phyloP scores from a whole-genome alignment of 805 yeast genomes.

The Lachancea nothofagi region DNA sequence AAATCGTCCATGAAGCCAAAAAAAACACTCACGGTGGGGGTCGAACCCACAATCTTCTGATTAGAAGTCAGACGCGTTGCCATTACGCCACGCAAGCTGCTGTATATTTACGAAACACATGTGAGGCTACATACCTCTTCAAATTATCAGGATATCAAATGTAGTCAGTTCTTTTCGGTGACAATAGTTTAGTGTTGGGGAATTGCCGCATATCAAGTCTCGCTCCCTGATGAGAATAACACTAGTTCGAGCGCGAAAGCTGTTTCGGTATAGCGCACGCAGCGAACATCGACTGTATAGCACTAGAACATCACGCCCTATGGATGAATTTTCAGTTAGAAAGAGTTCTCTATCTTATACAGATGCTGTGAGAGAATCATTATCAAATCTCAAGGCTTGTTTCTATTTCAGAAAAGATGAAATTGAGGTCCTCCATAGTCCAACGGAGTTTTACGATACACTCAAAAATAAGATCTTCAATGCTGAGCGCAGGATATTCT shows the following conservation, averaged over 20 bases:
- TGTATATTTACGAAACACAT: not conserved
- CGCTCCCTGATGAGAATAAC: not conserved
- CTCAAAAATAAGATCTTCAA: conserved; percentile 55
- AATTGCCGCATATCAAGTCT: too few species aligned
- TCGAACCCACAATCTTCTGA: conserved; percentile 52
- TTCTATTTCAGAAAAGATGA: conserved; percentile 53
- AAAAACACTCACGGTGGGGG: conserved; percentile 48
- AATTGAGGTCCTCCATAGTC: conserved; percentile 58
- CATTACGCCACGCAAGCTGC: conserved; percentile 45
- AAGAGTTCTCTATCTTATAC: conserved; percentile 9
- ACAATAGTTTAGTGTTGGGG: too few species aligned
- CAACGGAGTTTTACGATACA: conserved; percentile 63
- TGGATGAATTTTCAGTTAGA: not conserved
- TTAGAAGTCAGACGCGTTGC: conserved; percentile 54
- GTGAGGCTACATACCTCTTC: not conserved
- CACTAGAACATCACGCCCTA: too few species aligned
- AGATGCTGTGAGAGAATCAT: conserved; percentile 13
- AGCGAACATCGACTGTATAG: too few species aligned
- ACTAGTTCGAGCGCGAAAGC: not conserved
- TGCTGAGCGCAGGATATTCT: conserved; percentile 65
- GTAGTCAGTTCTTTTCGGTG: too few species aligned
- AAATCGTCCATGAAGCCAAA: not conserved
- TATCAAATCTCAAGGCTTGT: conserved; percentile 31
- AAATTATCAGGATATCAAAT: not conserved
- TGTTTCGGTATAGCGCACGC: too few species aligned